Conservation (phyloP, 176 grass and related monocot species). For the Luzula sylvatica region DNA sequence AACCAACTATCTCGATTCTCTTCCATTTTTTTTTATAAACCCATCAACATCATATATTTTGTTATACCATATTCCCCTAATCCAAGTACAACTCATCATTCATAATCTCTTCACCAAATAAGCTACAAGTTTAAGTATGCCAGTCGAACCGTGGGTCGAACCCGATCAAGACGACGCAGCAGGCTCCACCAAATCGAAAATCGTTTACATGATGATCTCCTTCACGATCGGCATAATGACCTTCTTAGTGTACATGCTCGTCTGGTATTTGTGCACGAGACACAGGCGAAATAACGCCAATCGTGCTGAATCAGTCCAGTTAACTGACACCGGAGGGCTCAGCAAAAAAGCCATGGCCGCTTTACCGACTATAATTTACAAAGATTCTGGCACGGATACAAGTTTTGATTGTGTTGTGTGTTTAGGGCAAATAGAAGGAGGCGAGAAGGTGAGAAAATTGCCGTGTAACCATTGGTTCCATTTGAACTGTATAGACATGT, state of each 20-base stretch:
- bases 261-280: constrained; percentile 39
- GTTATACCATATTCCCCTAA: neutral
- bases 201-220: constrained; percentile 59
- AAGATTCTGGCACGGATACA: neutral
- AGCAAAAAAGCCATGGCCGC: constrained; percentile 3
- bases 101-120: neutral
- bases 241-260: constrained; percentile 44
- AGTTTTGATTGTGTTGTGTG: constrained; percentile 2
- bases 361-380: constrained; percentile 2
- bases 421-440: constrained; percentile 1
- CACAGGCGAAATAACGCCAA: neutral
- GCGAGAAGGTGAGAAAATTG: constrained; percentile 9
- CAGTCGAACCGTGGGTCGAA: constrained; percentile 35
- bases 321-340: neutral
- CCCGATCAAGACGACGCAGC: constrained; percentile 33
- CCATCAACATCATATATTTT: constrained; percentile 5
- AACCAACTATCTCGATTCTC: constrained; percentile 13
- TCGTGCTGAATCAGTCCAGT: neutral
- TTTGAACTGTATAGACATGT: constrained; percentile 23
- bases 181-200: constrained; percentile 22
- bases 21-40: constrained; percentile 1
- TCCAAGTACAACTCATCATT: constrained; percentile 1
- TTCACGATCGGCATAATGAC: constrained; percentile 61
- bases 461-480: constrained; percentile 24
- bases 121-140: constrained; percentile 15